Evolutionary conservation across 2,329 filamentous ascomycete species (phyloP).

Genomic region (Coniochaeta ligniaria): DNA sequence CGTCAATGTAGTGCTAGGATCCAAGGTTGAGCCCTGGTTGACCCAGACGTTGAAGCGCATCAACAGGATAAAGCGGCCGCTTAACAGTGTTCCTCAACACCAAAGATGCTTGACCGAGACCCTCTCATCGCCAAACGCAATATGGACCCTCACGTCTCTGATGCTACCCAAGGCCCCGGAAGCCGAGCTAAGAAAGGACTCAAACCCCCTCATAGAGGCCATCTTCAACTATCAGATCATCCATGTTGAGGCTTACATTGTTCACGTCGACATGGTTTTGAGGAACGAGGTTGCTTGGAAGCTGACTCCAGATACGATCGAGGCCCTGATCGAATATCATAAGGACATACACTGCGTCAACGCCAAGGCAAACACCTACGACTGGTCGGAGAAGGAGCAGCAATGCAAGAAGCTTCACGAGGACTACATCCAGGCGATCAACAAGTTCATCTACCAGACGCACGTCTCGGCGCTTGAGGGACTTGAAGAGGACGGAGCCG

Average conservation of each 20-base stretch:
- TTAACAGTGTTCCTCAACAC: constrained; percentile 96
- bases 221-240: constrained; percentile 90
- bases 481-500: constrained; percentile 90
- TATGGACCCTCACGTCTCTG: constrained; percentile 89
- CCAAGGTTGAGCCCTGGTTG: constrained; percentile 92
- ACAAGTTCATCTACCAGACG: constrained; percentile 93
- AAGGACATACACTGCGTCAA: constrained; percentile 92
- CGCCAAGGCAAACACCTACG: constrained; percentile 79
- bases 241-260: constrained; percentile 93
- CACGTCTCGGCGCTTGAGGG: constrained; percentile 86
- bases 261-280: constrained; percentile 98
- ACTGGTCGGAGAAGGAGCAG: constrained; percentile 93
- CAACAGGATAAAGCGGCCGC: constrained; percentile 90
- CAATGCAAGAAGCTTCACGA: constrained; percentile 97
- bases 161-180: constrained; percentile 90
- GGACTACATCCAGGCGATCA: constrained; percentile 91
- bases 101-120: constrained; percentile 93
- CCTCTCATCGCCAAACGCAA: constrained; percentile 79
- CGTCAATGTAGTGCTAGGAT: constrained; percentile 88
- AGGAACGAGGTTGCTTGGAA: constrained; percentile 98
- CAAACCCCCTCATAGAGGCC: constrained; percentile 76
- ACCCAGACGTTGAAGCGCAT: constrained; percentile 95
- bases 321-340: constrained; percentile 89
- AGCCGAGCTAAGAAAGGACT: constrained; percentile 72
- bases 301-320: constrained; percentile 90